Evolutionary conservation across 1,139 yeast species (phyloP).

Genomic region (Hansenula sp.): DNA sequence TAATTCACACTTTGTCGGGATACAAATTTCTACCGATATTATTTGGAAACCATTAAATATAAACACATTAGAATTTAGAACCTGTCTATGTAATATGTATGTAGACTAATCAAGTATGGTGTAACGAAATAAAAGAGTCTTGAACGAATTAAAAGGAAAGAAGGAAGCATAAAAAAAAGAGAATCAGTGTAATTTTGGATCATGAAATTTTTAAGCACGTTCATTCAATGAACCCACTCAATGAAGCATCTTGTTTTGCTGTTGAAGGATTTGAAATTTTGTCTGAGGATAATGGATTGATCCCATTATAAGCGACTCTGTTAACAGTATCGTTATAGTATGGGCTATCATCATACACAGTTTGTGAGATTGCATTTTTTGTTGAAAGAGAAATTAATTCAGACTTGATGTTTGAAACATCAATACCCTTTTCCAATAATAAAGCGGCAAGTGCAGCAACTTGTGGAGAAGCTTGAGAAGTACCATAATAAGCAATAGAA

Average conservation of each 20-base stretch:
- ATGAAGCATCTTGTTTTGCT: conserved; percentile 57
- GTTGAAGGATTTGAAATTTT: background rate
- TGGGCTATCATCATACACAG: background rate
- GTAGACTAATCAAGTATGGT: too few species aligned
- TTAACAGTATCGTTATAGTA: background rate
- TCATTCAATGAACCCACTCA: conserved; percentile 29
- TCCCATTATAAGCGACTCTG: background rate
- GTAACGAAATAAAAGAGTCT: too few species aligned
- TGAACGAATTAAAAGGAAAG: too few species aligned
- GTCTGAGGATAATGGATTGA: background rate
- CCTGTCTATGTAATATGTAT: too few species aligned
- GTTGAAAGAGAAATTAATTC: conserved; percentile 37
- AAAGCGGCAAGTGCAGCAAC: conserved; percentile 74
- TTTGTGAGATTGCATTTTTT: conserved; percentile 25
- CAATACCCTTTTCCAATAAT: conserved; percentile 56
- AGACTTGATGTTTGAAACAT: conserved; percentile 35
- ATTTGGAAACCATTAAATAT: too few species aligned
- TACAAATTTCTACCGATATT: too few species aligned
- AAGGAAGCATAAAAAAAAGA: too few species aligned
- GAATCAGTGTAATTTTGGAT: conserved; percentile 6
- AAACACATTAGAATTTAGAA: too few species aligned
- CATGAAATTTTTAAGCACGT: conserved; percentile 31
- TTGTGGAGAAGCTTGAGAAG: conserved; percentile 85
- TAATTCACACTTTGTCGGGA: too few species aligned
- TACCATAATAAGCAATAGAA: conserved; percentile 56